Base-by-base conservation (phyloP, 208 protist genomes). In the Sergeia podlipaevii region DNA sequence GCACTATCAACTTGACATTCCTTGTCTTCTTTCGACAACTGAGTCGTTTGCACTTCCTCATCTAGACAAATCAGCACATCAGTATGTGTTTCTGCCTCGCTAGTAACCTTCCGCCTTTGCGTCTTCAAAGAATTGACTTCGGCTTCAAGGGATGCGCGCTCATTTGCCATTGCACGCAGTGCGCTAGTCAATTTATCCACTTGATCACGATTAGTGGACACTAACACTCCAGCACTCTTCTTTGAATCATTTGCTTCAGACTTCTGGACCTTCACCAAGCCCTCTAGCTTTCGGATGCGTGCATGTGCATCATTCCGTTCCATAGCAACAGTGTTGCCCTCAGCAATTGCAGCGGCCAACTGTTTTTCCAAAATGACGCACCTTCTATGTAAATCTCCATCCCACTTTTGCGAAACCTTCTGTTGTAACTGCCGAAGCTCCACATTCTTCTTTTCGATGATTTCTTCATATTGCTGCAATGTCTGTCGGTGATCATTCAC, bases 331-430 rank as follows among this genome's bases (percentile, higher is more conserved):
- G 77, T 76, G 46, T 72, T 89, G 45, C 80, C 82, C 39, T 93
- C 80, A 24, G 78, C 75, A 26, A 83, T 74, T 15, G 64, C 74
- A 21, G 61, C 50, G 6, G 85, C 80, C 47, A 93, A 70, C 42
- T 89, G 77, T 43, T 78, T 86, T 50, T 93, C 79, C 23, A 90
- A 57, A 3, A 55, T 49, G n/a, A 75, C 68, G 49, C 75, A 89
- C 0, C 82, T 69, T 37, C 70, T 66, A 5, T 44, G 34, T 24
- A 85, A 23, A 43, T 94, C 71, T 6, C 58, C 66, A 5, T 70
- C 59, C 39, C 70, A 71, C 17, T 59, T 60, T 42, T 47, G 58
- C 13, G 24, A 30, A 26, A 44, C 45, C 34, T 67, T 68, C 37
- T 58, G 68, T 0, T 50, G 61, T 7, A 57, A 46, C 6, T 60